Conservation (phyloP, 116 monocot genomes). For the Papilionanthe hybrid region DNA sequence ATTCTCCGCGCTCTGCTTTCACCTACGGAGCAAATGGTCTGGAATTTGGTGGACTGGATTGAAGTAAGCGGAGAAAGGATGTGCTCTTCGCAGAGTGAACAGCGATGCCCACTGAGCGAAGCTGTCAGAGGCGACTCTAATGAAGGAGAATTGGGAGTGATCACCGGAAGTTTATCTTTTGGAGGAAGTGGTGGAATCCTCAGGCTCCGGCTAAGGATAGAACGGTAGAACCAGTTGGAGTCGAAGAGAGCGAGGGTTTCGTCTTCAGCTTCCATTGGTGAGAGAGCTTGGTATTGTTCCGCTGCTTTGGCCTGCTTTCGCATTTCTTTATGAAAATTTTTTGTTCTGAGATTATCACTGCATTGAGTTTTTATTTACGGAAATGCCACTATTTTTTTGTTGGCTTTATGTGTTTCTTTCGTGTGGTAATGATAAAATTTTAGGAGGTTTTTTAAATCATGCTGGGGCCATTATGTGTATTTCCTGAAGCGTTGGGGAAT, state of each 20-base stretch:
- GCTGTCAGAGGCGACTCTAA: background rate
- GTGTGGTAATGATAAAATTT: too few relatives aligned
- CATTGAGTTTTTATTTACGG: too few relatives aligned
- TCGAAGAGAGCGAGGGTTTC: slow-evolving; percentile 34
- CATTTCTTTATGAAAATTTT: too few relatives aligned
- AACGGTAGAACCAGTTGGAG: slow-evolving; percentile 40
- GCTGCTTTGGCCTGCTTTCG: background rate
- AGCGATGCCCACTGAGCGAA: slow-evolving; percentile 15
- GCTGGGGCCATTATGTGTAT: too few relatives aligned
- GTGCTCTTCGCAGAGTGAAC: slow-evolving; percentile 25
- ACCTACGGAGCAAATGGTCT: slow-evolving; percentile 27
- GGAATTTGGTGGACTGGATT: slow-evolving; percentile 16
- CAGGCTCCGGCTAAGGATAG: slow-evolving; percentile 13
- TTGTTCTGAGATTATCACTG: too few relatives aligned
- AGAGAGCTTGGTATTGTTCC: background rate
- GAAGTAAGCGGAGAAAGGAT: background rate
- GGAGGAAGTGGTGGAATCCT: background rate
- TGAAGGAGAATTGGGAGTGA: background rate
- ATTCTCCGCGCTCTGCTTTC: background rate
- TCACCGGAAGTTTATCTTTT: background rate
- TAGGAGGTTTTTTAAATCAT: too few relatives aligned
- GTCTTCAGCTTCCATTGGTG: background rate
- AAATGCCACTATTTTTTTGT: too few relatives aligned
- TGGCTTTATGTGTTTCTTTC: too few relatives aligned
- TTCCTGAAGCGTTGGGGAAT: too few relatives aligned